phyloP scores from a whole-genome alignment of 106 monocot genomes.

The Triglochin maritima region DNA sequence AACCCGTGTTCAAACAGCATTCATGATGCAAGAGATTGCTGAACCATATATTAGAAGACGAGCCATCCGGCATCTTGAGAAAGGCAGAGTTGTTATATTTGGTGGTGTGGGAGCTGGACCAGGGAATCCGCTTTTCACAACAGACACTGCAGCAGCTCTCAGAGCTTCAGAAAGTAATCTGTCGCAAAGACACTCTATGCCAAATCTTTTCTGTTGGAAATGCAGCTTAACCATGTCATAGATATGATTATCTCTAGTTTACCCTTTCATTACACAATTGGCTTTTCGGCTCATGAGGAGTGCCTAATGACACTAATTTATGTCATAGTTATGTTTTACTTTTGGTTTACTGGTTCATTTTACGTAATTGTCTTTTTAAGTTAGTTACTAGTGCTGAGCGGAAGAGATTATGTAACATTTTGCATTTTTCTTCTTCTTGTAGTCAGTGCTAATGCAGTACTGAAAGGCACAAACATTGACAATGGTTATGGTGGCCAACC shows the following conservation, averaged over 20 bases:
- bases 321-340: background rate
- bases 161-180: conserved; percentile 79
- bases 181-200: background rate
- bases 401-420: no score
- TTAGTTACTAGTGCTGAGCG: background rate
- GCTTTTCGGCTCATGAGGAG: background rate
- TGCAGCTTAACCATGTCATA: background rate
- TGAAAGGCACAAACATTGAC: conserved; percentile 75
- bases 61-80: conserved; percentile 95
- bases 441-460: conserved; percentile 86
- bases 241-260: background rate
- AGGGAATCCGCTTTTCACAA: conserved; percentile 72
- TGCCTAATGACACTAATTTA: no score
- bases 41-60: conserved; percentile 84
- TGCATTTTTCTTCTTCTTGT: conserved; percentile 5
- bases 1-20: conserved; percentile 73
- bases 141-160: conserved; percentile 77
- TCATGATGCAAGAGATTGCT: conserved; percentile 91
- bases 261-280: background rate
- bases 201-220: no score
- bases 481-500: conserved; percentile 51
- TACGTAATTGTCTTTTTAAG: background rate
- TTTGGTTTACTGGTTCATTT: background rate
- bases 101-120: conserved; percentile 69
- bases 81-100: conserved; percentile 95